Conservation (phyloP, 495 filamentous ascomycete genomes). For the Podospora conica region DNA sequence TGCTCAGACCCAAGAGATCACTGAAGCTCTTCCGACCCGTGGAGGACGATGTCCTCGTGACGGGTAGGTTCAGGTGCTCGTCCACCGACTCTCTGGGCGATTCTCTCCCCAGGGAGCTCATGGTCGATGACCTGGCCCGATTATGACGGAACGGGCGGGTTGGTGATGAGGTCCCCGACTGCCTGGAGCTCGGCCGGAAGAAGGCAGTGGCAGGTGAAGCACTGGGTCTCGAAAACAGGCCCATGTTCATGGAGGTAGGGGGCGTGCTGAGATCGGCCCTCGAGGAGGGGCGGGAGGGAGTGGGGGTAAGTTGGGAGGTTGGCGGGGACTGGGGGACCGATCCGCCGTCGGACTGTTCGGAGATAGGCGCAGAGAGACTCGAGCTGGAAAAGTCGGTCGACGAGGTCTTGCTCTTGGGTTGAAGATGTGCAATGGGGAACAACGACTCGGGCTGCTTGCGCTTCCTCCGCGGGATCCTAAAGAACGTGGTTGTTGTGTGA, state of each 20-base stretch:
- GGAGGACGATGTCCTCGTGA: constrained; percentile 69
- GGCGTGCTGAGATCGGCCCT: constrained; percentile 36
- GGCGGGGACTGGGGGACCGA: constrained; percentile 17
- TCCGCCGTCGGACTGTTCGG: constrained; percentile 12
- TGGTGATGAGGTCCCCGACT: constrained; percentile 70
- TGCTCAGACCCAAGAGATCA: constrained; percentile 71
- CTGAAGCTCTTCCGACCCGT: constrained; percentile 86
- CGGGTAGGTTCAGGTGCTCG: constrained; percentile 51
- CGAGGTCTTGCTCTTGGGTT: constrained; percentile 55
- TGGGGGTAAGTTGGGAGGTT: constrained; percentile 31
- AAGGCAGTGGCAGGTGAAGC: constrained; percentile 47
- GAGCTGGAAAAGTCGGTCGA: constrained; percentile 25
- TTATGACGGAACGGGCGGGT: constrained; percentile 47
- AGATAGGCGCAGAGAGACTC: constrained; percentile 24
- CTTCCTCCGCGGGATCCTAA: constrained; percentile 73
- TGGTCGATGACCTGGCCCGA: constrained; percentile 79
- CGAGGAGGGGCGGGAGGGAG: constrained; percentile 48
- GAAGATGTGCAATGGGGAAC: constrained; percentile 70
- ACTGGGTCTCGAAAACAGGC: constrained; percentile 27
- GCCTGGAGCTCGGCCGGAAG: constrained; percentile 59
- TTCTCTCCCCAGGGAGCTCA: constrained; percentile 61
- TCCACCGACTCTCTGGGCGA: constrained; percentile 48
- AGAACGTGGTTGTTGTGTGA: constrained; percentile 66
- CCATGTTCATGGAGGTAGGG: constrained; percentile 24
- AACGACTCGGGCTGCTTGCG: constrained; percentile 70